A percentile compares a stretch with the other conserved stretches of the same genome.
Conservation (phyloP, 2,329 filamentous ascomycete species). For the Fusarium gaditjirri region DNA sequence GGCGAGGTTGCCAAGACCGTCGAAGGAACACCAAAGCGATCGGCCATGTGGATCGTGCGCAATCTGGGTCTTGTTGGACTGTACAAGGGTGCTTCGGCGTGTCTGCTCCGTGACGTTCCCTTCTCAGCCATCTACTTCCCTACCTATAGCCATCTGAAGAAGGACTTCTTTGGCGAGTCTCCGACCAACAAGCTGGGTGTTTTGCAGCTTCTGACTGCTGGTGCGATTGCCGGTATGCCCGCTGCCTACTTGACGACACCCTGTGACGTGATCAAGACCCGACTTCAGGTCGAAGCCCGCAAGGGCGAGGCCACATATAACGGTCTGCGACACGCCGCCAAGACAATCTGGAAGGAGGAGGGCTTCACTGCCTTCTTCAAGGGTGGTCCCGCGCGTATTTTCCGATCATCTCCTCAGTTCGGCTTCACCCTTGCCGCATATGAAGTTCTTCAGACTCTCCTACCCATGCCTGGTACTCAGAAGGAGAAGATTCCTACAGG, state of each 20-base stretch:
- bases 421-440: slow-evolving; percentile 97
- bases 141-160: slow-evolving; percentile 93
- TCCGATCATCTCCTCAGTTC: slow-evolving; percentile 96
- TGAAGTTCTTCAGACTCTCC: slow-evolving; percentile 83
- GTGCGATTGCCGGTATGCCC: slow-evolving; percentile 93
- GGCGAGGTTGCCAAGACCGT: slow-evolving; percentile 92
- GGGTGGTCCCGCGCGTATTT: slow-evolving; percentile 92
- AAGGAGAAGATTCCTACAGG: slow-evolving; percentile 66
- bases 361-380: slow-evolving; percentile 99
- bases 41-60: slow-evolving; percentile 96
- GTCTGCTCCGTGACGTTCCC: slow-evolving; percentile 93
- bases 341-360: slow-evolving; percentile 87
- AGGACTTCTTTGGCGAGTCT: slow-evolving; percentile 91
- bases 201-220: slow-evolving; percentile 89
- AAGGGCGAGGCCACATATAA: slow-evolving; percentile 94
- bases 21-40: slow-evolving; percentile 84
- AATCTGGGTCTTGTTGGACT: slow-evolving; percentile 94
- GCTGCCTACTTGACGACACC: slow-evolving; percentile 95
- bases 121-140: slow-evolving; percentile 99
- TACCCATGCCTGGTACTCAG: slow-evolving; percentile 76
- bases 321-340: slow-evolving; percentile 84
- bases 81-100: slow-evolving; percentile 96
- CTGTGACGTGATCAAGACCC: slow-evolving; percentile 99
- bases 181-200: slow-evolving; percentile 88
- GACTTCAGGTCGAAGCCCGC: slow-evolving; percentile 94